These are phyloP conservation scores for Piromyces sp. DNA, from an alignment of 192 early-diverging fungal species.

Conservation along the genomic window DNA sequence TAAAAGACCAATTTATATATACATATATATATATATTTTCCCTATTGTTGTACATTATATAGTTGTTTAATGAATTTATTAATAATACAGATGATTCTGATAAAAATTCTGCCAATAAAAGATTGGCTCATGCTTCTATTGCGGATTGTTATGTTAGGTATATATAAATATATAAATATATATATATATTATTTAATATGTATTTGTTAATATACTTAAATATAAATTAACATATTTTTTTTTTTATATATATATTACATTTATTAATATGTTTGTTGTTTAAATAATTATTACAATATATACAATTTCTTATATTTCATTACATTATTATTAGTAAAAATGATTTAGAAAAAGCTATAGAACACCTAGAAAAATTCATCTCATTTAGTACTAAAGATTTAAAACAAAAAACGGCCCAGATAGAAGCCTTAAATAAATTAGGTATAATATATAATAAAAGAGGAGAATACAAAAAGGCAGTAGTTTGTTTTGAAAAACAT, in stretches of 20 bases:
- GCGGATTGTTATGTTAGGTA: background rate
- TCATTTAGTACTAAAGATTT: background rate
- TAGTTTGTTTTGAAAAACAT: background rate
- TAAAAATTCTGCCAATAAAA: background rate
- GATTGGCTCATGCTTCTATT: background rate
- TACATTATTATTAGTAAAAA: too few relatives aligned
- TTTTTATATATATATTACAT: too few relatives aligned
- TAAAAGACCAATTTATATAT: too few relatives aligned
- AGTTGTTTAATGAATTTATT: background rate
- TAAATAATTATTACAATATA: too few relatives aligned
- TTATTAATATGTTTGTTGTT: too few relatives aligned
- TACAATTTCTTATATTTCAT: too few relatives aligned
- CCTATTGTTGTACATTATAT: background rate
- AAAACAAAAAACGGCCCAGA: background rate
- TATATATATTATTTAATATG: too few relatives aligned
- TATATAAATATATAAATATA: too few relatives aligned
- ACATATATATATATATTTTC: background rate
- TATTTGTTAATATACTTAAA: too few relatives aligned
- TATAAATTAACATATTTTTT: background rate
- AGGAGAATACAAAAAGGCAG: background rate
- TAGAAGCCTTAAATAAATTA: background rate
- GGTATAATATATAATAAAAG: background rate
- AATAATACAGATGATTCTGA: background rate
- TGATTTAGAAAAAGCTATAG: background rate
- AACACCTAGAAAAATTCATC: background rate